phyloP scores from a whole-genome alignment of 305 asterid species.

The Plantago lanceolata region DNA sequence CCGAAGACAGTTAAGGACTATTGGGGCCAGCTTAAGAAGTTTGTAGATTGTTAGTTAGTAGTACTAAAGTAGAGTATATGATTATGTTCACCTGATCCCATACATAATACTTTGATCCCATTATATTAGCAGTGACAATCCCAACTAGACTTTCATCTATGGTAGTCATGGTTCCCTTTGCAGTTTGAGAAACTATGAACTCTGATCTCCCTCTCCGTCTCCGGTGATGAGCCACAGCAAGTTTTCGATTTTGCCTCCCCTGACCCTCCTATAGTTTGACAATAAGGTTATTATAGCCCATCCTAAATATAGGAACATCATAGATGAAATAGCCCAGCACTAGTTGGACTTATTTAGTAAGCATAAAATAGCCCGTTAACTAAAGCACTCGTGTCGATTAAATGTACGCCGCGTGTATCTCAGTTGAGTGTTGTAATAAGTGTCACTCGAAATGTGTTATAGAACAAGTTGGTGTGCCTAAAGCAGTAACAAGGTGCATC shows the following conservation, averaged over 20 bases:
- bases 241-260: constrained; percentile 84
- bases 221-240: constrained; percentile 72
- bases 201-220: constrained; percentile 71
- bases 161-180: constrained; percentile 39
- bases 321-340: neutral
- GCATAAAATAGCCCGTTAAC: neutral
- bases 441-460: too few species aligned
- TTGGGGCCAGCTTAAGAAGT: neutral
- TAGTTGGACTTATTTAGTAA: neutral
- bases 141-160: constrained; percentile 72
- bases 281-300: neutral
- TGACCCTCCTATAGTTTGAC: constrained; percentile 73
- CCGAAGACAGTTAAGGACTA: neutral
- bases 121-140: constrained; percentile 57
- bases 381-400: neutral
- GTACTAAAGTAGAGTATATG: too few species aligned
- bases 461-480: too few species aligned
- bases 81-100: constrained; percentile 66
- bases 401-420: too few species aligned
- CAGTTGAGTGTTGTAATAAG: too few species aligned
- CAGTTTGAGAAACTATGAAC: constrained; percentile 64
- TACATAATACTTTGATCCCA: constrained; percentile 76
- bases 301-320: too few species aligned
- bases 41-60: neutral
- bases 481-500: neutral